A percentile compares a stretch with the other conserved stretches of the same genome.
Evolutionary conservation across 164 flowering plant species (phyloP).

Genomic region (Litsea cubeba): DNA sequence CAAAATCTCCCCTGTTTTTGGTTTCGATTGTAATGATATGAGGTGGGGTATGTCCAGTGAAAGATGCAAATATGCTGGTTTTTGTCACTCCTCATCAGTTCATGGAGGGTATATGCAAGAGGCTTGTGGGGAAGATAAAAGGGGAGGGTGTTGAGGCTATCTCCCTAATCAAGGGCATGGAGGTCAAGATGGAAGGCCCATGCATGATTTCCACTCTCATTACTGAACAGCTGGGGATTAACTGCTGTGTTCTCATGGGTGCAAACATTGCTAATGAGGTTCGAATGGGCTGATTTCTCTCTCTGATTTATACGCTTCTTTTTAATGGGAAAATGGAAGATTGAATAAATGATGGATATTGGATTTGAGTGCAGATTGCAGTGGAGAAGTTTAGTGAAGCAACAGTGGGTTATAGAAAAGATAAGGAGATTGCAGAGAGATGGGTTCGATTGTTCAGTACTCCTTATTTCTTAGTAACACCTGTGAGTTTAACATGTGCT

Average conservation of each 20-base stretch:
- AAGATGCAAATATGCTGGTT: constrained; percentile 83
- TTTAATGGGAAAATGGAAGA: no score
- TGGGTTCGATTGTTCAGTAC: constrained; percentile 84
- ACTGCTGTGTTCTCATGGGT: constrained; percentile 96
- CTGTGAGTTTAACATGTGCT: constrained; percentile 48
- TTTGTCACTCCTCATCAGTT: constrained; percentile 97
- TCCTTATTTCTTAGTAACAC: constrained; percentile 72
- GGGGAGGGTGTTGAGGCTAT: constrained; percentile 54
- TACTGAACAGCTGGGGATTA: constrained; percentile 57
- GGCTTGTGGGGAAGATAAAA: constrained; percentile 66
- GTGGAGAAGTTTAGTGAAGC: constrained; percentile 92
- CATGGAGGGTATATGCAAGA: constrained; percentile 82
- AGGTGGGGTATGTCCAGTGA: constrained; percentile 42
- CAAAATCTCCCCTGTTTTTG: not conserved
- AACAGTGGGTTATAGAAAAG: constrained; percentile 75
- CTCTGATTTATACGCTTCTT: not conserved
- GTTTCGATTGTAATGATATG: not conserved
- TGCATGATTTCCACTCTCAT: constrained; percentile 84
- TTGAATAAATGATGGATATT: constrained; percentile 2
- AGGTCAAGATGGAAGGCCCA: constrained; percentile 90
- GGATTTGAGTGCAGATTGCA: constrained; percentile 61
- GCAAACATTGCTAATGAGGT: constrained; percentile 98
- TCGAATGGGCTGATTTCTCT: no score
- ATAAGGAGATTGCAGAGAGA: constrained; percentile 62
- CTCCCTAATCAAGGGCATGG: constrained; percentile 94